Conservation (phyloP, 106 monocot species). For the Cymbidium sinense region DNA sequence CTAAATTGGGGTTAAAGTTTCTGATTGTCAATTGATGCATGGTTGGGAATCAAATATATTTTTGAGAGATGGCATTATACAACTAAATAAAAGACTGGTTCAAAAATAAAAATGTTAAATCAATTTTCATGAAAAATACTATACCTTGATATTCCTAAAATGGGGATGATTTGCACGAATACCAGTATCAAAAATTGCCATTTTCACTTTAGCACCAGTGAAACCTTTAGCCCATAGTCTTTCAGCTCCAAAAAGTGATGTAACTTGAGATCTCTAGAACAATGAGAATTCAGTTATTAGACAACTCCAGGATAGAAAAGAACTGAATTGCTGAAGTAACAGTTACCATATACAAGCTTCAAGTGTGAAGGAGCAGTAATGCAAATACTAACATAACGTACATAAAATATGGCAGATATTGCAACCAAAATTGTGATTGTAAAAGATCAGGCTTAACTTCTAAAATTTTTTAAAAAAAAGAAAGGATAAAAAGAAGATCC, state of each 20-base stretch:
- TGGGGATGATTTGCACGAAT: conserved; percentile 91
- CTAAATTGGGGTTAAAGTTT: neutral
- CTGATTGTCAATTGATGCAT: neutral
- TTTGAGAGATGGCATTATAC: too few species aligned
- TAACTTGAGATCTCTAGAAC: conserved; percentile 88
- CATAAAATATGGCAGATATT: too few species aligned
- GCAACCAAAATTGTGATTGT: neutral
- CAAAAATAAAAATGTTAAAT: neutral
- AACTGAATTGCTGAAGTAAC: neutral
- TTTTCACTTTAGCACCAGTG: conserved; percentile 90
- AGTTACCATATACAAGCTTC: neutral
- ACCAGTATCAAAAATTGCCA: conserved; percentile 98
- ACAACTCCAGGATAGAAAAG: neutral
- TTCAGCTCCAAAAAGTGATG: conserved; percentile 93
- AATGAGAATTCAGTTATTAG: conserved; percentile 5
- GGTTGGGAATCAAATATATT: neutral
- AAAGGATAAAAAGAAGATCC: neutral
- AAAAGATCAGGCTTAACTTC: neutral
- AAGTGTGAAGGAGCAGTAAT: neutral
- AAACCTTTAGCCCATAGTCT: conserved; percentile 86
- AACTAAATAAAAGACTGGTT: neutral
- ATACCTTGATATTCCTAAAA: conserved; percentile 99
- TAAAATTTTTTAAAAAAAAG: neutral
- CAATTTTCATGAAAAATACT: neutral
- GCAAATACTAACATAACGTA: neutral